Base-by-base conservation (phyloP, 257 asterid genomes). In the Nicotiana attenuata region DNA sequence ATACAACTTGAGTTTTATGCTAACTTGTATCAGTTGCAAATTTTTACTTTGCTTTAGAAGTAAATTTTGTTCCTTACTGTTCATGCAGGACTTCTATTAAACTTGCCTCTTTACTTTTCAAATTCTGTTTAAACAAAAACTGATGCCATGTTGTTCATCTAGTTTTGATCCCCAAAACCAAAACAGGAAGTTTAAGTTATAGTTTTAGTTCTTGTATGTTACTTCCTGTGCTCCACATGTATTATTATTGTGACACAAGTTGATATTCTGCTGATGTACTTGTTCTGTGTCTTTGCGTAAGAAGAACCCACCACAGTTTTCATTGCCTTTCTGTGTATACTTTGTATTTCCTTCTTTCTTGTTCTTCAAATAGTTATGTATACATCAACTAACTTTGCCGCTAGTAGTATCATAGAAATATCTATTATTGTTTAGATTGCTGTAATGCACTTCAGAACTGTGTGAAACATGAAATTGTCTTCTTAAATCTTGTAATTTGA, bases 31-130 rank as follows among this genome's bases (percentile, higher is more conserved):
- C 7, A 20, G 60, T 45, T 71, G 60, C 78, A 71, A 41, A 45
- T 50, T 71, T 71, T 38, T 33, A n/a, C 78, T 33, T 71, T 71
- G 55, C 56, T 68, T 35, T 68, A 38, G 77, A n/a, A 38, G 77
- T 68, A 38, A 4, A 10, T 38, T 68, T 35, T 52, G 57, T 35
- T 68, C 31, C 16, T 68, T 1, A 45, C 15, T 56, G 13, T 45
- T 38, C 0, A 31, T 71, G 33, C 22, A 47, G 78, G 60, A 22
- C 14, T 71, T 71, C 60, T 71, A 41, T 71, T 71, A 3, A 45
- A 71, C 59, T 71, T 71, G 7, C 24, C 20, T 13, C 20, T 71
- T 45, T 71, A 45, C 78, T 41, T 71, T 45, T 45, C 15, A 22
- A 69, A 29, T 71, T 45, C 35, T 45, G 60, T 45, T 71, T 20